Conservation (phyloP, 2,329 filamentous ascomycete species). For the Coleophoma crateriformis region DNA sequence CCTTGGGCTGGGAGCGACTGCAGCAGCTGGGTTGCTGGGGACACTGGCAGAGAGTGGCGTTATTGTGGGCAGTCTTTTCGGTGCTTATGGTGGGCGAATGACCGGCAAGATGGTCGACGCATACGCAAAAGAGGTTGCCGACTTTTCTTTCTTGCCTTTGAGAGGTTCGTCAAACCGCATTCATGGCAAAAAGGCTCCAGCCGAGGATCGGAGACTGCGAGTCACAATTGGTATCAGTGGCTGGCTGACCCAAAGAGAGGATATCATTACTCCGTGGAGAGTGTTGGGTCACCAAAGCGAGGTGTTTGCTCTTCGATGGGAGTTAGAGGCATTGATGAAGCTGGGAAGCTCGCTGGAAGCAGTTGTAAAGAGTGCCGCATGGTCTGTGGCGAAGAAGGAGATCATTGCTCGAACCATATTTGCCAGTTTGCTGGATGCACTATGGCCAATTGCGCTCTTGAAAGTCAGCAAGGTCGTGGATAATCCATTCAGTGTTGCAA, state of each 20-base stretch:
- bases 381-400: slow-evolving; percentile 64
- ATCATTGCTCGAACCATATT: slow-evolving; percentile 59
- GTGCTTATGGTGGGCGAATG: slow-evolving; percentile 83
- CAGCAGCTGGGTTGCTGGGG: slow-evolving; percentile 74
- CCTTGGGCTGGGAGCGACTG: slow-evolving; percentile 65
- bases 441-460: slow-evolving; percentile 65
- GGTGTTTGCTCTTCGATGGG: slow-evolving; percentile 79
- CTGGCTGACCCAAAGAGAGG: slow-evolving; percentile 68
- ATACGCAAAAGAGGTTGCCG: slow-evolving; percentile 80
- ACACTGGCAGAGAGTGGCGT: slow-evolving; percentile 74
- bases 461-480: slow-evolving; percentile 66
- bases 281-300: slow-evolving; percentile 69
- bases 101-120: slow-evolving; percentile 81
- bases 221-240: slow-evolving; percentile 81
- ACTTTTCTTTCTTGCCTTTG: slow-evolving; percentile 81
- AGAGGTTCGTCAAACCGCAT: slow-evolving; percentile 41
- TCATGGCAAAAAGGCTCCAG: slow-evolving; percentile 40
- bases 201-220: slow-evolving; percentile 63
- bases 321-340: slow-evolving; percentile 70
- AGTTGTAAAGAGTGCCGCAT: slow-evolving; percentile 76
- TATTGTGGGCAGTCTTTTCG: slow-evolving; percentile 79
- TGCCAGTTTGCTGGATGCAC: slow-evolving; percentile 59
- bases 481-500: slow-evolving; percentile 76
- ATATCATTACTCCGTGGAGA: slow-evolving; percentile 74
- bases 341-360: slow-evolving; percentile 74